Base-by-base conservation (phyloP, 2,329 filamentous ascomycete genomes). In the Ceratocystis cubensis region DNA sequence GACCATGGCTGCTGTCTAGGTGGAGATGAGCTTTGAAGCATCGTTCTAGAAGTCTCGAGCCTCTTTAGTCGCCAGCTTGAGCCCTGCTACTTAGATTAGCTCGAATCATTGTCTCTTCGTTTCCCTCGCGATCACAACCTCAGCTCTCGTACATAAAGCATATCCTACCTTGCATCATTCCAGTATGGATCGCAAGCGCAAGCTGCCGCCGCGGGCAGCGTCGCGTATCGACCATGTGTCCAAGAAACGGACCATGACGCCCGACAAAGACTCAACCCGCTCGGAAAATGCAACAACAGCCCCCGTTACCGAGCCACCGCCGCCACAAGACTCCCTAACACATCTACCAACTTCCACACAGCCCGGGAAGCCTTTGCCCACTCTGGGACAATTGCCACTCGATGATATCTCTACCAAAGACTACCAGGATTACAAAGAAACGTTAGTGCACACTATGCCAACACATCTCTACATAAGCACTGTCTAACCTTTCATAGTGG, bases 351-450 rank as follows among this genome's bases (percentile, higher is more conserved):
- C 80, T 69, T 84, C 82, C 59, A 76, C 91, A 45, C 78, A 81
- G 70, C 22, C 44, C n/a, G 85, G 85, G 62, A 84, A 87, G 71
- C 85, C 88, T 17, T 76, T 93, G 41, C 89, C 89, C 1, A 89
- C 86, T 0, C 81, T 91, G 15, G 81, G 86, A 70, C 80, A 83
- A 62, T 79, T 85, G 17, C 89, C 94, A 73, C 76, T 84, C 0
- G 80, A 83, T 6, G 80, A 86, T 69, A 77, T 92, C 5, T 77
- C 86, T 0, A 72, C 76, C 3, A 82, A 81, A 70, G 87, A 91
- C 15, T 93, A 86, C 72, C 89, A 92, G 75, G 84, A 84, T 28
- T 80, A 92, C 50, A 82, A 85, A 66, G 87, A 91, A 73, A 91
- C 86, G 87, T 87, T 75, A 22, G 66, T 66, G 20, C 17, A 61